Evolutionary conservation across 2,329 filamentous ascomycete species (phyloP), one percentile per base, ranked within the genome.

Genomic region (Exophiala calicioides): DNA sequence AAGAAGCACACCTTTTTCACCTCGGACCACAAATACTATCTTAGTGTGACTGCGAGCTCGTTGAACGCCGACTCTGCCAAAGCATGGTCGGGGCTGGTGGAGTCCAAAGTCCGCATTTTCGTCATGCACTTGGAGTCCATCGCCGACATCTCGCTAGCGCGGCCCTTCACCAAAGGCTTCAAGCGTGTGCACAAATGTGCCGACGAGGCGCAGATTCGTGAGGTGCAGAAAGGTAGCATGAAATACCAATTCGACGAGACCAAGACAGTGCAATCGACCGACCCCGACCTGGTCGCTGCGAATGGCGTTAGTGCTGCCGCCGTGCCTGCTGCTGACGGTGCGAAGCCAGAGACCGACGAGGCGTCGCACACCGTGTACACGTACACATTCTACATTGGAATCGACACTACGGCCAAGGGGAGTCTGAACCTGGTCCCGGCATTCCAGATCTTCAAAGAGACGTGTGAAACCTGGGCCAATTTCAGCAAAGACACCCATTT

Each of bases 1-100:
- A 75, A 79, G 34, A 90, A 90, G 60, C 91, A 97, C 68, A 87
- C 84, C 0, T 98, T 98, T 68, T 98, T 98, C 70, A 95, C 90
- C 0, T 69, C 82, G 29, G 90, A 86, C 55, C 95, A 95, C 75
- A 95, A 94, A 67, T 96, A 97, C 66, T 98, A 97, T 65, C 81
- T 98, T 43, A 88, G 86, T 41, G 85, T 98, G 46, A 85, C 90
- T 37, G 82, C 89, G 12, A 85, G 88, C 1, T 90, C 88, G 65
- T 86, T 80, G 50, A 86, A 83, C 23, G 90, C 90, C 63, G 89
- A 95, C 58, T 82, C 86, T 1, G 87, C 95, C 62, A 84, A 88
- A 44, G 79, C 85, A 2, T 97, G 91, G 88, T 88, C 88, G 13
- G 93, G 93, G 29, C 82, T 91, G 41, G 88, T 98, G 3, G 89